Conservation (phyloP, 140 eudicot genomes). For the Bidens hawaiensis region DNA sequence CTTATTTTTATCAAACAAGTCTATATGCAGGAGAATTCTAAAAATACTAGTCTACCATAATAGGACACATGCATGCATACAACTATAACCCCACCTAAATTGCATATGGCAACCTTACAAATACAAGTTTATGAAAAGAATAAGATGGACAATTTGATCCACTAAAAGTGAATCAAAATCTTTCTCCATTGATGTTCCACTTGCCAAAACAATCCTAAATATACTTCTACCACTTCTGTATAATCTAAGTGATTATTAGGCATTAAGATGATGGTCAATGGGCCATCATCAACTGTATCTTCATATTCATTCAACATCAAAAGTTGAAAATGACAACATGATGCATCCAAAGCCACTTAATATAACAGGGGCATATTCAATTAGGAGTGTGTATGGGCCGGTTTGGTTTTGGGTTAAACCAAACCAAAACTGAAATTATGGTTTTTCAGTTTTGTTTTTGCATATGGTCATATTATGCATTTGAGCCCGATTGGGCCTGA, state of each 20-base stretch:
- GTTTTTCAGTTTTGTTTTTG: no score
- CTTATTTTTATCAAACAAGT: background rate
- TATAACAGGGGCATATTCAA: no score
- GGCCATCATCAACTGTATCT: background rate
- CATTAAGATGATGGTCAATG: background rate
- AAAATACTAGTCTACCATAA: background rate
- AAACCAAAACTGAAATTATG: no score
- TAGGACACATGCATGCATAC: background rate
- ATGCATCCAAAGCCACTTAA: background rate
- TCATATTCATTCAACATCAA: background rate
- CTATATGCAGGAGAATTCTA: conserved; percentile 6
- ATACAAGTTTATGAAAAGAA: background rate
- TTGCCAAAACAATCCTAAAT: conserved; percentile 10
- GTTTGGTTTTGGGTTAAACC: no score
- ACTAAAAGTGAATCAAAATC: background rate
- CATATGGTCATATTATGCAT: no score
- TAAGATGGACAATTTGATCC: conserved; percentile 9
- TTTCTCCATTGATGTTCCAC: conserved; percentile 5
- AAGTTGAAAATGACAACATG: background rate
- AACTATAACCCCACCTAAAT: conserved; percentile 1
- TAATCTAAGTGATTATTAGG: conserved; percentile 2
- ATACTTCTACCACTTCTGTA: conserved; percentile 1
- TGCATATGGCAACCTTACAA: background rate
- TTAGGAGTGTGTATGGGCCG: no score
- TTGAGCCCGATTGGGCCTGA: no score